phyloP scores from a whole-genome alignment of 345 rosid genomes.

The Capsella bursapastoris region DNA sequence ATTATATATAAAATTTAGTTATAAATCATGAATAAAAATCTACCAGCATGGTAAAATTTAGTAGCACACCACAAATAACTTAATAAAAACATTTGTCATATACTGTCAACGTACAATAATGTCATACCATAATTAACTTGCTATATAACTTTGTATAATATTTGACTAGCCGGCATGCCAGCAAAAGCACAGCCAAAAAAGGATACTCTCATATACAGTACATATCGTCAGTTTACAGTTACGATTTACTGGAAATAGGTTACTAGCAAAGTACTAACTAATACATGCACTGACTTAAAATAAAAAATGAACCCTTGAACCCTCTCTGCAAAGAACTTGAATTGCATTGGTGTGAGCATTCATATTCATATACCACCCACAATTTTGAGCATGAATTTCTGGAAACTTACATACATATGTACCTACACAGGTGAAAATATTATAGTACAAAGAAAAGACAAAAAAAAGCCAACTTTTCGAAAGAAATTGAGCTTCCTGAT shows the following conservation, averaged over 20 bases:
- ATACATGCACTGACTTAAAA: slow-evolving; percentile 17
- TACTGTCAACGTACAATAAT: not conserved
- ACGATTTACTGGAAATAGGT: not conserved
- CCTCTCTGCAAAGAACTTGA: not conserved
- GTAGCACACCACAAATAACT: not conserved
- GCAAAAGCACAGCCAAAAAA: slow-evolving; percentile 13
- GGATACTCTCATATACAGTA: not conserved
- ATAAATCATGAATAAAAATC: slow-evolving; percentile 9
- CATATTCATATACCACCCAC: slow-evolving; percentile 4
- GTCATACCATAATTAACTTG: slow-evolving; percentile 9
- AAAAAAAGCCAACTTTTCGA: not conserved
- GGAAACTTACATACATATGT: not conserved
- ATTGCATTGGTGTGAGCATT: slow-evolving; percentile 4
- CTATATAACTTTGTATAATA: slow-evolving; percentile 2
- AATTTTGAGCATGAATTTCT: not conserved
- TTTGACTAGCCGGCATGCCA: slow-evolving; percentile 17
- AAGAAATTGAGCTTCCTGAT: not conserved
- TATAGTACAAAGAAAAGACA: not conserved
- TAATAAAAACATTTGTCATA: not conserved
- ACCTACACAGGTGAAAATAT: not conserved
- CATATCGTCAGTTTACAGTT: not conserved
- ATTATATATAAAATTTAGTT: not conserved
- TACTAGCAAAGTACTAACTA: slow-evolving; percentile 9
- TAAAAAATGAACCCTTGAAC: not conserved
- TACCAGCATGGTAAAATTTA: slow-evolving; percentile 6